Conservation (phyloP, 306 rosid species). For the Herpetospermum pedunculosum region DNA sequence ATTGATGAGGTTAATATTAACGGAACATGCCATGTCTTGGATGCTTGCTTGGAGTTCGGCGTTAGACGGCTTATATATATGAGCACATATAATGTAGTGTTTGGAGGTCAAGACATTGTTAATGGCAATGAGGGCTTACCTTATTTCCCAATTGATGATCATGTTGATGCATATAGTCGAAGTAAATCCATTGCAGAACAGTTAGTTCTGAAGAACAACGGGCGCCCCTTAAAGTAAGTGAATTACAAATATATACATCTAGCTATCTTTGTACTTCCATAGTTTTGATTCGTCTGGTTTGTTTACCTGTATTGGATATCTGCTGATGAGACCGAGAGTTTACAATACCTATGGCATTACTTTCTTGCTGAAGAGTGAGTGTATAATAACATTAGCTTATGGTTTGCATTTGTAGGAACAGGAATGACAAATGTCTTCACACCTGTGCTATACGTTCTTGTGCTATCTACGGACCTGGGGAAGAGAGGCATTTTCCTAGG, state of each 20-base stretch:
- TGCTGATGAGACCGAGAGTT: background rate
- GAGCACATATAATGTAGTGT: slow-evolving; percentile 79
- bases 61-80: slow-evolving; percentile 67
- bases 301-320: background rate
- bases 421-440: slow-evolving; percentile 39
- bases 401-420: slow-evolving; percentile 26
- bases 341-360: background rate
- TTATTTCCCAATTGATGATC: slow-evolving; percentile 67
- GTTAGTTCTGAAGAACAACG: slow-evolving; percentile 72
- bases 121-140: slow-evolving; percentile 68
- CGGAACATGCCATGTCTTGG: slow-evolving; percentile 72
- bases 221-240: slow-evolving; percentile 46
- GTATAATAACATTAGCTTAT: background rate
- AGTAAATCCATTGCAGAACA: slow-evolving; percentile 88
- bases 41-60: slow-evolving; percentile 55
- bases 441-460: slow-evolving; percentile 89
- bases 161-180: slow-evolving; percentile 66
- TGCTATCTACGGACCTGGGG: slow-evolving; percentile 92
- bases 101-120: slow-evolving; percentile 59
- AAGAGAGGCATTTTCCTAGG: slow-evolving; percentile 88
- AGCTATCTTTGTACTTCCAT: background rate
- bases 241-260: background rate
- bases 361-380: background rate
- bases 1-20: slow-evolving; percentile 68
- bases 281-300: background rate